phyloP scores from a whole-genome alignment of 208 protist species.

The Strigomonas galati region DNA sequence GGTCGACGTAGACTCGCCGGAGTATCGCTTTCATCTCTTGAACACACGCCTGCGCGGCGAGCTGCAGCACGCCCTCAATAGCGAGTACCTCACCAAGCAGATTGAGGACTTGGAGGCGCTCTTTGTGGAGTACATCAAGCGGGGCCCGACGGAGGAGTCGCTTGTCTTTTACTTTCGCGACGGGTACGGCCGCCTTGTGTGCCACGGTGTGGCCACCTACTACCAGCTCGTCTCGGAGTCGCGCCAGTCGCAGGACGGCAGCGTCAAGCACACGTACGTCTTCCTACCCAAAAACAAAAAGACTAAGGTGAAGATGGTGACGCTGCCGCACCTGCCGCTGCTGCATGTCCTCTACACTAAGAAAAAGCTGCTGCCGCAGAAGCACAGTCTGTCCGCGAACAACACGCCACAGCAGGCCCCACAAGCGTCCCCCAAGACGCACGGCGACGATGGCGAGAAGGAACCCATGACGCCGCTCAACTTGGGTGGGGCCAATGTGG shows the following conservation, averaged over 20 bases:
- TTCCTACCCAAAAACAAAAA: constrained; percentile 51
- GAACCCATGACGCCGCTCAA: constrained; percentile 46
- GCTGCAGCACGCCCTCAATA: constrained; percentile 77
- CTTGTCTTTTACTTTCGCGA: constrained; percentile 77
- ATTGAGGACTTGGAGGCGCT: constrained; percentile 78
- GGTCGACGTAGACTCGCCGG: constrained; percentile 52
- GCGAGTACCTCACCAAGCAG: constrained; percentile 71
- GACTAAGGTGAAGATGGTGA: constrained; percentile 23
- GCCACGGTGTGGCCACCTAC: constrained; percentile 81
- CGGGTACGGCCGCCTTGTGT: constrained; percentile 83
- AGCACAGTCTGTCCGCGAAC: constrained; percentile 36
- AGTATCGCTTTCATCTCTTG: constrained; percentile 65
- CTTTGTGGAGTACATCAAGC: constrained; percentile 55
- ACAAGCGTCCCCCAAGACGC: constrained; percentile 9
- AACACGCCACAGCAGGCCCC: constrained; percentile 44
- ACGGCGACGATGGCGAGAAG: neutral
- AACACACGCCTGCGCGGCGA: constrained; percentile 72
- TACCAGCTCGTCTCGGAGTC: constrained; percentile 76
- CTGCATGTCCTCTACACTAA: constrained; percentile 54
- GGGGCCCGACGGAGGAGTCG: constrained; percentile 36
- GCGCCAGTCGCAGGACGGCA: constrained; percentile 36
- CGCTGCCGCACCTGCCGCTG: constrained; percentile 57
- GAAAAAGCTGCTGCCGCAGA: constrained; percentile 32
- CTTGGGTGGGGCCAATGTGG: constrained; percentile 18
- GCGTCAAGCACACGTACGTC: constrained; percentile 68